Evolutionary conservation across 176 grass and related monocot species (phyloP), one percentile per base, ranked within the genome.

Genomic region (Otatea glauca): DNA sequence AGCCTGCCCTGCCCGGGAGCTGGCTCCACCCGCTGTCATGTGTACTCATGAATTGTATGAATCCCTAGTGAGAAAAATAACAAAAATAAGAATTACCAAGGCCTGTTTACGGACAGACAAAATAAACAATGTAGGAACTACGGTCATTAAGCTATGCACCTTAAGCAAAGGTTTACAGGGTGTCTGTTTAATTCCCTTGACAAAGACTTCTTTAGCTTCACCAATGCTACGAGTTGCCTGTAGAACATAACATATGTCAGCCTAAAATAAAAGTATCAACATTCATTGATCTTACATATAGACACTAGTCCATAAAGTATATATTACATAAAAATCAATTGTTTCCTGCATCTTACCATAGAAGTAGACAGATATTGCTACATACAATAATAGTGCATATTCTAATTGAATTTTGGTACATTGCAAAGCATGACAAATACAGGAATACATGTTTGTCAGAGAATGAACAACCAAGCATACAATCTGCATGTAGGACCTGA

Each of bases 111-210:
- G n/a, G 68, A 71, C 47, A 82, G 21, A 32, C 82, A 83, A 55
- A 43, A 42, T 66, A 86, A 59, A 84, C 42, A 81, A 27, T 63
- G 72, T 25, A 74, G 39, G 54, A 84, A 75, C 43, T 84, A 49
- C 64, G 69, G n/a, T 84, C 44, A 63, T 58, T 61, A 54, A 75
- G 76, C 13, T 50, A 73, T 48, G 25, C 48, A 97, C 95, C 93
- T 98, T 88, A 82, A 98, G 77, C 39, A 98, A 71, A 60, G 80
- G 73, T 83, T 91, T 98, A 72, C 85, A 93, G 38, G 95, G 95
- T 77, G 65, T 56, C 79, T 91, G 87, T 70, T 90, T 77, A 76
- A 94, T 91, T 86, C 92, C 95, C 71, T 88, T 79, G 39, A 88
- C 15, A 64, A 94, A 94, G 39, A 94, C 76, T 82, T 91, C 85